These are phyloP conservation scores for Ogataea pilisensis DNA, from an alignment of 805 yeast species.

Conservation along the genomic window DNA sequence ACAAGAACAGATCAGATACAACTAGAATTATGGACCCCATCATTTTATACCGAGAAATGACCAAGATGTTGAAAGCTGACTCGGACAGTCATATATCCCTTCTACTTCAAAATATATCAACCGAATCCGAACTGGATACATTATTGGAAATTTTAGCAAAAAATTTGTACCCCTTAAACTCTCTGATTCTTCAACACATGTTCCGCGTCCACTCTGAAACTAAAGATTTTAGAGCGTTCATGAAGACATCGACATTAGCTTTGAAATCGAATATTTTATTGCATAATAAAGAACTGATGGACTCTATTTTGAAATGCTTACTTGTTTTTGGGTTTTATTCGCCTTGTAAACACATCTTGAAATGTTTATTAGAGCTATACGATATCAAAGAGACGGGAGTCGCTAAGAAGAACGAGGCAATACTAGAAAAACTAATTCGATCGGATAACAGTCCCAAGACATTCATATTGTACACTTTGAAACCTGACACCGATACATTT, in stretches of 20 bases:
- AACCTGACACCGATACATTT: constrained; percentile 1
- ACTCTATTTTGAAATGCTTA: constrained; percentile 1
- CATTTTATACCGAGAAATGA: neutral
- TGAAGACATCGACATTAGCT: neutral
- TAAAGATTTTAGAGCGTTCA: neutral
- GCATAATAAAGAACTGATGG: constrained; percentile 1
- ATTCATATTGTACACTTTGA: neutral
- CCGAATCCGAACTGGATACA: neutral
- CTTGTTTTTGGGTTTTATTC: constrained; percentile 1
- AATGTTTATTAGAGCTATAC: neutral
- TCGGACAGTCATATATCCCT: neutral
- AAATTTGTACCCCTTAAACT: neutral
- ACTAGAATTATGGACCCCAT: neutral
- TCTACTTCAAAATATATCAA: neutral
- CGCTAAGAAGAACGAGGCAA: neutral
- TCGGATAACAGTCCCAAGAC: constrained; percentile 3
- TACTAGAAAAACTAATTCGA: neutral
- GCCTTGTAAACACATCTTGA: neutral
- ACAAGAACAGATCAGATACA: neutral
- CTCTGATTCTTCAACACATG: neutral
- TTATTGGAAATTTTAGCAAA: neutral
- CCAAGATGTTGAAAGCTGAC: neutral
- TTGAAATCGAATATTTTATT: neutral
- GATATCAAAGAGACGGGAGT: constrained; percentile 1
- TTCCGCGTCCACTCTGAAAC: neutral